phyloP scores from a whole-genome alignment of 192 early-diverging fungal genomes.

The Chytriomyces hyalinus region DNA sequence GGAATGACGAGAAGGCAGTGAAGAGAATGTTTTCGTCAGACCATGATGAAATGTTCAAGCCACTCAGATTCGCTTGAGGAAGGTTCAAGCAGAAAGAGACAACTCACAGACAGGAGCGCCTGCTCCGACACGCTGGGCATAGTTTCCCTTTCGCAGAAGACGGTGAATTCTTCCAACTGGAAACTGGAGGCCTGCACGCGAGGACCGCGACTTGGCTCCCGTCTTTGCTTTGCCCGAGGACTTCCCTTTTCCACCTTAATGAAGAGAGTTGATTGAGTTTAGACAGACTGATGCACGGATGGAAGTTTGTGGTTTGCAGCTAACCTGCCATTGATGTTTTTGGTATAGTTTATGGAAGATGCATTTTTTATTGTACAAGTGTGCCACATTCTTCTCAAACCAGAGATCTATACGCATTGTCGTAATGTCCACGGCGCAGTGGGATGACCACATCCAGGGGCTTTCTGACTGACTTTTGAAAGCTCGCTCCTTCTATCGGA shows the following conservation, averaged over 20 bases:
- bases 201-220: slow-evolving; percentile 75
- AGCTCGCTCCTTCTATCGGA: no score
- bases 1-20: background rate
- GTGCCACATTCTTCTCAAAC: no score
- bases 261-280: no score
- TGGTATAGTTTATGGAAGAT: no score
- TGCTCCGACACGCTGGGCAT: slow-evolving; percentile 90
- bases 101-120: slow-evolving; percentile 75
- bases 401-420: no score
- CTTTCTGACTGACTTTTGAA: no score
- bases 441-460: no score
- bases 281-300: no score
- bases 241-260: slow-evolving; percentile 49
- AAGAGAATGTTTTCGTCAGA: background rate
- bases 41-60: background rate
- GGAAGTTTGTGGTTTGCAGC: no score
- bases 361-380: no score
- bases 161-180: slow-evolving; percentile 97
- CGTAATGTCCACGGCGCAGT: no score
- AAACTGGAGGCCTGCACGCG: slow-evolving; percentile 94
- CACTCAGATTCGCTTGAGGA: background rate
- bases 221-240: slow-evolving; percentile 38
- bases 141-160: slow-evolving; percentile 92
- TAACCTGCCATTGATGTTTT: no score
- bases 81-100: background rate